A percentile compares a stretch with the other conserved stretches of the same genome.
These are phyloP conservation scores for Saccharomyces hybrid DNA, from an alignment of 1,139 yeast species.

Conservation along the genomic window DNA sequence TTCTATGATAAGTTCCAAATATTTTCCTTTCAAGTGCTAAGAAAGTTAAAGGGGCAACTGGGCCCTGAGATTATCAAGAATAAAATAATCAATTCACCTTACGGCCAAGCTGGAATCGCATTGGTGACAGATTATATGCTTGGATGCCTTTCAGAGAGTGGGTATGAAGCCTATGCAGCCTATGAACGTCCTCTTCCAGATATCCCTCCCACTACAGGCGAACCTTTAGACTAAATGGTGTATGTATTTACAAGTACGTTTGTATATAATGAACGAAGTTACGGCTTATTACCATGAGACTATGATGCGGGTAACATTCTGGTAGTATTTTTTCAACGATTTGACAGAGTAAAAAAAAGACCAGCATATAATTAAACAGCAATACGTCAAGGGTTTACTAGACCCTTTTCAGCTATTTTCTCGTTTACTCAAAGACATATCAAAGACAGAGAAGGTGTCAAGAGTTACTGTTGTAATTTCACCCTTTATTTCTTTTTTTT, in stretches of 20 bases:
- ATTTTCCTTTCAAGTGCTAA: constrained; percentile 23
- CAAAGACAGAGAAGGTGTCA: not conserved
- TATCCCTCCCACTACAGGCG: not conserved
- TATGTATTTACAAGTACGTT: not conserved
- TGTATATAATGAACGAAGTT: not conserved
- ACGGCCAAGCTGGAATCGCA: constrained; percentile 16
- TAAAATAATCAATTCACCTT: constrained; percentile 27
- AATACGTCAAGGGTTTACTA: not conserved
- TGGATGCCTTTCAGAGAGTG: constrained; percentile 9
- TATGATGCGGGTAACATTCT: not conserved
- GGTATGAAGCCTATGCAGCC: not conserved
- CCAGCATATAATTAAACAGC: not conserved
- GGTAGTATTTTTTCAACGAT: not conserved
- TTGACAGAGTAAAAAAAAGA: not conserved
- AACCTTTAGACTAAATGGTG: not conserved
- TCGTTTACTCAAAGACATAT: not conserved
- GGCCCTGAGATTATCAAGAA: constrained; percentile 31
- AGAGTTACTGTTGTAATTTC: not conserved
- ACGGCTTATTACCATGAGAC: not conserved
- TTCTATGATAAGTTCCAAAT: constrained; percentile 32
- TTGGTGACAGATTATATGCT: constrained; percentile 17
- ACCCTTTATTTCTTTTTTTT: not conserved
- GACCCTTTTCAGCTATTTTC: not conserved
- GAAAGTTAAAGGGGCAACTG: constrained; percentile 21
- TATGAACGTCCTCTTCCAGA: not conserved